These are phyloP conservation scores for Trichophyton schoenleinii DNA, from an alignment of 2,329 filamentous ascomycete genomes.

Conservation along the genomic window DNA sequence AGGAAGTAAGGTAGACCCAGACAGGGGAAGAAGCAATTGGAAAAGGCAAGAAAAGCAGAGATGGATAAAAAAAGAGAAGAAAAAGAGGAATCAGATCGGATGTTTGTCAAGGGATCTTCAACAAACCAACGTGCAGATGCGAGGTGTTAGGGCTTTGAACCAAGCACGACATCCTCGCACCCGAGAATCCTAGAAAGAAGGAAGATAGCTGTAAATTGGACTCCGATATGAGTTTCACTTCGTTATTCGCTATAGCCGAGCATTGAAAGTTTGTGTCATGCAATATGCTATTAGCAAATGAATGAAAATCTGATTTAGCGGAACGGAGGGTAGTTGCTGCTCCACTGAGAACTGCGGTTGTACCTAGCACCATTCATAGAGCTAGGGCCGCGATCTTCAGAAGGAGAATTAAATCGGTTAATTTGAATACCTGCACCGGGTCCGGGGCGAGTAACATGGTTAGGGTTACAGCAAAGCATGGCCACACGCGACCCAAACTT, in stretches of 20 bases:
- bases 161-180: constrained; percentile 15
- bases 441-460: constrained; percentile 74
- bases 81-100: constrained; percentile 13
- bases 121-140: constrained; percentile 19
- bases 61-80: constrained; percentile 15
- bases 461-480: constrained; percentile 97
- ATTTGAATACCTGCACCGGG: constrained; percentile 62
- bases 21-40: constrained; percentile 11
- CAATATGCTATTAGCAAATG: not conserved
- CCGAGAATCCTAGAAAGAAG: constrained; percentile 17
- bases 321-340: constrained; percentile 25
- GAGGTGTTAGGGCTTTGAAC: constrained; percentile 14
- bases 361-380: constrained; percentile 29
- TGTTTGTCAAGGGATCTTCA: constrained; percentile 12
- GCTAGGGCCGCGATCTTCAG: constrained; percentile 23
- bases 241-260: not conserved
- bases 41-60: constrained; percentile 19
- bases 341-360: constrained; percentile 25
- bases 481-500: constrained; percentile 97
- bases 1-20: constrained; percentile 10
- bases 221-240: constrained; percentile 11
- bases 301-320: constrained; percentile 18
- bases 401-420: constrained; percentile 42
- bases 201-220: constrained; percentile 17
- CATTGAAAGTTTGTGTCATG: not conserved